Evolutionary conservation across 768 basidiomycete genomes (phyloP), one percentile per base, ranked within the genome.

Genomic region (Grammothele lineata): DNA sequence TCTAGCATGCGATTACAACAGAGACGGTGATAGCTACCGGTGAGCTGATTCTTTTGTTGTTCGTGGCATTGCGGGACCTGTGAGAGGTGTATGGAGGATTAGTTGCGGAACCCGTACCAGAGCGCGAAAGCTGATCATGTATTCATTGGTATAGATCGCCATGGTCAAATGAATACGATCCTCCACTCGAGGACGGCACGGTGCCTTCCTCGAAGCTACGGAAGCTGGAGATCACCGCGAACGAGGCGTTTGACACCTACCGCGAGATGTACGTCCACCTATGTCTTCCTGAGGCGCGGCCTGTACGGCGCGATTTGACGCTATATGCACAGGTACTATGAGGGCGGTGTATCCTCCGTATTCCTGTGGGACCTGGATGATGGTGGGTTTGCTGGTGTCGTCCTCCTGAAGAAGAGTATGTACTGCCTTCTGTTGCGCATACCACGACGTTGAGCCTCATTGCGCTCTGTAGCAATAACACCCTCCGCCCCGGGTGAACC

Each of bases 331-430:
- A 89, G 87, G 77, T 99, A 99, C 73, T 99, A 83, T 65, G 96
- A 98, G 67, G 95, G 95, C n/a, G 96, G 96, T 3, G 85, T 92
- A 2, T 96, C 92, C 22, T 92, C 89, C 19, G 95, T 96, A 14
- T 99, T 94, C 67, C 81, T 99, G 17, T 99, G 96, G 96, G 95
- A 98, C 62, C 75, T 93, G 22, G 95, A 97, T 48, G 94, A 98
- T 58, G 91, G 90, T 14, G 89, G 87, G 41, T 98, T 97, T 66
- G 95, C 96, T 8, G 96, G 96, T 9, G 95, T 95, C 2, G 96
- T 98, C 1, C 69, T 99, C 44, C 71, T 99, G 54, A 96, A 97
- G 76, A 99, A 98, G 71, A 76, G 94, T 94, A 48, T 49, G 43
- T 42, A 11, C 40, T 15, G n/a, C 18, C 7, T 36, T 9, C 27